These are phyloP conservation scores for Globisporangium perplexum DNA, from an alignment of 352 stramenopile genomes.

Conservation along the genomic window DNA sequence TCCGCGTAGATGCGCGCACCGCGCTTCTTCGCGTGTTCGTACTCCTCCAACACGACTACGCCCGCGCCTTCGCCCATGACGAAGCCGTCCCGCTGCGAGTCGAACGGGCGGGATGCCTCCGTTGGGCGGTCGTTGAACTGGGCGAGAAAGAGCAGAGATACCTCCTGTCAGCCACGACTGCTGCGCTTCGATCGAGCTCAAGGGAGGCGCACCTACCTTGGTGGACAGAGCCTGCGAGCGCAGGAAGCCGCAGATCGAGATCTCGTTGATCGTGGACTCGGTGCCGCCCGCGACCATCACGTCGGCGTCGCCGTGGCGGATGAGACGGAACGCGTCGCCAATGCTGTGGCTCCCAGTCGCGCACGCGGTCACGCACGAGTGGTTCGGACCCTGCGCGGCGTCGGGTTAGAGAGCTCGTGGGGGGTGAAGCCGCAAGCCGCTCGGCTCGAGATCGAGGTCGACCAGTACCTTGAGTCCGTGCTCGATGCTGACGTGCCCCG, in stretches of 20 bases:
- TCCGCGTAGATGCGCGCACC: constrained; percentile 94
- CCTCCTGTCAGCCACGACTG: neutral
- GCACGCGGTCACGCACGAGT: constrained; percentile 95
- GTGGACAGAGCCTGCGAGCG: constrained; percentile 93
- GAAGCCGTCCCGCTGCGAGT: constrained; percentile 94
- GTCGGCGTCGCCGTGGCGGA: constrained; percentile 86
- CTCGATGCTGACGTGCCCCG: constrained; percentile 89
- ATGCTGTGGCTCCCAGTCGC: constrained; percentile 96
- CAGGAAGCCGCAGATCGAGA: constrained; percentile 93
- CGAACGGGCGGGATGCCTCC: constrained; percentile 93
- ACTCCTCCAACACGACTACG: constrained; percentile 72
- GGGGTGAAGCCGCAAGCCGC: no score
- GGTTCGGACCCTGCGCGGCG: constrained; percentile 89
- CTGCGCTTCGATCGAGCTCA: neutral
- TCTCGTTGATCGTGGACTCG: constrained; percentile 92
- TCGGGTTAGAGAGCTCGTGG: neutral
- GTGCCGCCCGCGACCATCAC: constrained; percentile 96
- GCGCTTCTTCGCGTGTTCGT: constrained; percentile 91
- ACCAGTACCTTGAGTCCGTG: constrained; percentile 79
- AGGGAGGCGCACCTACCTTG: constrained; percentile 32
- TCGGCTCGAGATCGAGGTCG: no score
- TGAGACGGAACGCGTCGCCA: constrained; percentile 91
- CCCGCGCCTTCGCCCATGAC: constrained; percentile 91
- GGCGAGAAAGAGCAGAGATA: neutral
- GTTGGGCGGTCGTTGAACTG: constrained; percentile 92